Conservation (phyloP, 2,329 filamentous ascomycete genomes). For the Pestalotiopsis sp. region DNA sequence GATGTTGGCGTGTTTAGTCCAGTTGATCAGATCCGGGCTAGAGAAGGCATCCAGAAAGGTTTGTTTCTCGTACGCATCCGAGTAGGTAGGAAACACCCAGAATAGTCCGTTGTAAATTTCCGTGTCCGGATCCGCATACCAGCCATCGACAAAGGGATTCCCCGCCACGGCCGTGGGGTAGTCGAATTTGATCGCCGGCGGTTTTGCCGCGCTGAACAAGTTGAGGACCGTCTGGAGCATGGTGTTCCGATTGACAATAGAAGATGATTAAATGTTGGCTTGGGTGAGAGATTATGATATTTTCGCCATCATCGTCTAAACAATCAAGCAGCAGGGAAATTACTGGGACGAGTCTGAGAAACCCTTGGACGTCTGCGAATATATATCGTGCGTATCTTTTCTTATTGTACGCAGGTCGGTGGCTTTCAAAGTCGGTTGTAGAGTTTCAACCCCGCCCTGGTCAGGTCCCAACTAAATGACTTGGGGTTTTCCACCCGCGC, state of each 20-base stretch:
- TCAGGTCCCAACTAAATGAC: not conserved
- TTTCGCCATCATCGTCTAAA: not conserved
- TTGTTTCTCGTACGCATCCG: constrained; percentile 45
- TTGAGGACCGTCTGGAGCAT: constrained; percentile 1
- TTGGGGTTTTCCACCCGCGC: too few relatives aligned
- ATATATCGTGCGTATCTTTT: not conserved
- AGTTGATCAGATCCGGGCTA: constrained; percentile 48
- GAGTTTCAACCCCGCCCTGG: not conserved
- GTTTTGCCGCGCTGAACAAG: not conserved
- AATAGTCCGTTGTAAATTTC: constrained; percentile 47
- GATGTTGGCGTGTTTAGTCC: constrained; percentile 48
- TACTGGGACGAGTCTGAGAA: not conserved
- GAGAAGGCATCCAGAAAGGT: constrained; percentile 55
- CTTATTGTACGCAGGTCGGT: not conserved
- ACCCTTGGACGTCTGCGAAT: not conserved
- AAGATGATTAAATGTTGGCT: not conserved
- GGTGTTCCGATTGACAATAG: not conserved
- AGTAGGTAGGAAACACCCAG: constrained; percentile 52
- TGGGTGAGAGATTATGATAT: not conserved
- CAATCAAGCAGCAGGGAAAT: not conserved
- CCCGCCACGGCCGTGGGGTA: constrained; percentile 43
- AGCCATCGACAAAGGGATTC: constrained; percentile 51
- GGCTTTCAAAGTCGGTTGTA: not conserved
- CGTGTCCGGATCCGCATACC: constrained; percentile 54
- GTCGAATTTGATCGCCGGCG: constrained; percentile 25